Evolutionary conservation across 345 rosid genomes (phyloP), one percentile per base, ranked within the genome.

Genomic region (Moricandia arvensis): DNA sequence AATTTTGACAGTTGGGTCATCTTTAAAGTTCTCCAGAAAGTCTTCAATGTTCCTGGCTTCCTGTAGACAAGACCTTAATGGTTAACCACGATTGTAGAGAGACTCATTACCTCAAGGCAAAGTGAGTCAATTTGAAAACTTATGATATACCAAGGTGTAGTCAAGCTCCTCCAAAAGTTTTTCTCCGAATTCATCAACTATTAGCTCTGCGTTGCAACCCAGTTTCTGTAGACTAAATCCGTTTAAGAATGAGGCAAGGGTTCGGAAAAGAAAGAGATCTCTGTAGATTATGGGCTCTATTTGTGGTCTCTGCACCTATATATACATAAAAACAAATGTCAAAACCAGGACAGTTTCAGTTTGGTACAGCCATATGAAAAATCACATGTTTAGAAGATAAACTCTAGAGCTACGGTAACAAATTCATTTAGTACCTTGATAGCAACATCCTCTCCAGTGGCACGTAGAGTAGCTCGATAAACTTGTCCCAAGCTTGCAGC

Each of bases 401-500:
- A 38, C 38, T 69, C 45, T 5, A 27, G 4, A 33, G 59, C 53
- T n/a, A 58, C 17, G 47, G 33, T 9, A 71, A 33, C 0, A 0
- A 1, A 12, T 60, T 8, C 2, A 63, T 61, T 18, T 68, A 9
- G 68, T 80, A 94, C 98, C 97, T 94, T 94, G 78, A 94, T 90
- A 18, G 98, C 98, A 79, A 91, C 98, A 72, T 94, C 97, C 75
- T 91, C 98, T 59, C 97, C 98, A 0, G 97, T 81, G 43, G 86
- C 83, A 57, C 86, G 85, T 72, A 94, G 84, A 64, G 98, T 94
- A 81, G 98, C 98, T 74, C 97, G 85, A 77, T 94, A 94, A 80
- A 94, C 98, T 87, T 94, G 95, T 62, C 98, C 98, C 80, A 91
- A 84, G 75, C 98, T 91, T 38, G 98, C 98, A 73, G 98, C 98